Evolutionary conservation across 805 yeast species (phyloP), one percentile per base, ranked within the genome.

Genomic region (Pichia gijzeniarum): DNA sequence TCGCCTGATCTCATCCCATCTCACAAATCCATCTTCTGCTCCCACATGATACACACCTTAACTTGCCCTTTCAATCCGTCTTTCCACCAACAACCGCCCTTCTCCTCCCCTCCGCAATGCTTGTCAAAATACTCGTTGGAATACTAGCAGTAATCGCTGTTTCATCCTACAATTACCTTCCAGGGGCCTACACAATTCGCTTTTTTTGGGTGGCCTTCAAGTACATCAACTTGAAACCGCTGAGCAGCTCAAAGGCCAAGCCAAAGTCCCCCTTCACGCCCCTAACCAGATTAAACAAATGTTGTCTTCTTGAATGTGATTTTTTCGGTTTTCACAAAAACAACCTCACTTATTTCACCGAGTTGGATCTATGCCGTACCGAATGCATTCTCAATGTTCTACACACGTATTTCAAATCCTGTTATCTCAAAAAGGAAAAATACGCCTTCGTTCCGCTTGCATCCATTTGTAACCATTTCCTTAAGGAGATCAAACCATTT

Each of bases 341-440:
- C 46, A 91, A 91, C 61, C 80, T 91, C 6, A 84, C 95, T 1
- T 91, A 90, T 64, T 83, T 85, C 57, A 66, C 71, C 17, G 97
- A 90, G 53, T 68, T 87, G 59, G 97, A 90, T 59, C 71, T 88
- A 50, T 79, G 86, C 3, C 77, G 97, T 59, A 72, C 85, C 7
- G 77, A 79, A 46, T 63, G 82, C 44, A 67, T 88, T 67, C 64
- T 76, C 20, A 62, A 66, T 38, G 64, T 78, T 5, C 76, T 90
- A 69, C 43, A 44, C n/a, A 25, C 42, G 10, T 54, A 33, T 47
- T 48, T 55, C 25, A 27, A 38, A 4, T 31, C 71, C 67, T 41
- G 54, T 55, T n/a, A 48, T 18, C 8, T 39, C 13, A 41, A 47
- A 27, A 41, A 48, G 46, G 37, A 65, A 63, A 21, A 70, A 68